These are phyloP conservation scores for Dryas drummondii DNA, from an alignment of 306 rosid genomes.

Conservation along the genomic window DNA sequence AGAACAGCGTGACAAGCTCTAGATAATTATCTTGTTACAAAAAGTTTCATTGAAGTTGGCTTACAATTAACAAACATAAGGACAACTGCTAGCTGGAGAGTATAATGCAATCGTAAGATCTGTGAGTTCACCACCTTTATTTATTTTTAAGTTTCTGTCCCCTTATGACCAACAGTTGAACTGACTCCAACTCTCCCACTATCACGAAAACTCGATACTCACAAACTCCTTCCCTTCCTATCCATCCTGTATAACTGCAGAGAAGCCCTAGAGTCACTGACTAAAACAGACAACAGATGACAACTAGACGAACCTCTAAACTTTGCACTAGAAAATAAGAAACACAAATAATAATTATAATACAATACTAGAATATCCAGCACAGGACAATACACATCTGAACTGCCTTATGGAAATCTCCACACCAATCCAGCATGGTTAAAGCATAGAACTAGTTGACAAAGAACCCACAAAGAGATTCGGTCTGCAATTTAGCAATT, in stretches of 20 bases:
- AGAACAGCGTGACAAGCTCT: too few species aligned
- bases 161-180: not conserved
- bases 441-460: not conserved
- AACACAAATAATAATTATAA: not conserved
- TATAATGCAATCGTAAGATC: not conserved
- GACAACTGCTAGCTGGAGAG: constrained; percentile 3
- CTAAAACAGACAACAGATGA: not conserved
- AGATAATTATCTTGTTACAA: too few species aligned
- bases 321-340: not conserved
- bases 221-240: not conserved
- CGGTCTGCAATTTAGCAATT: not conserved
- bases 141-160: constrained; percentile 1
- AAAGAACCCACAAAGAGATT: not conserved
- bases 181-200: not conserved
- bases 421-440: not conserved
- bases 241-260: not conserved
- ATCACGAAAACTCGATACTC: constrained; percentile 1
- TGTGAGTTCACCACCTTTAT: not conserved
- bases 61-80: too few species aligned
- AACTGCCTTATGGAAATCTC: not conserved
- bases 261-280: not conserved
- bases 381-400: not conserved
- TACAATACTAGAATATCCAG: not conserved
- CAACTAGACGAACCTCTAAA: not conserved
- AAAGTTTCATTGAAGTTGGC: too few species aligned